phyloP scores from a whole-genome alignment of 2,329 filamentous ascomycete genomes.

The Cladorrhinum sp. region DNA sequence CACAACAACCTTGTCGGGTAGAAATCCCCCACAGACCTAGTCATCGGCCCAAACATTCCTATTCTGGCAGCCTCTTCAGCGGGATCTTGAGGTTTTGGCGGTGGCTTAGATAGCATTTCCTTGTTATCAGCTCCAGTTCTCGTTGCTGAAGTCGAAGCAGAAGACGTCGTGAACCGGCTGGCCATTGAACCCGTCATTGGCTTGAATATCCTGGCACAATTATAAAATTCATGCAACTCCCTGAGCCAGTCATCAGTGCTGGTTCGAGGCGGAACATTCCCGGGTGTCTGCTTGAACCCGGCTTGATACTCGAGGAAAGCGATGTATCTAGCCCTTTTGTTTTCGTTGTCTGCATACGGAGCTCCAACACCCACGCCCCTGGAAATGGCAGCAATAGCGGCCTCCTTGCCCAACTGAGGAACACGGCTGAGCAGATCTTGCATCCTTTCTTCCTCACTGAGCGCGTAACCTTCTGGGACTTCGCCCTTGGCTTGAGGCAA shows the following conservation, averaged over 20 bases:
- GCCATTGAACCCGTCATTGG: constrained; percentile 92
- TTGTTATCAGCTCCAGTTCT: constrained; percentile 23
- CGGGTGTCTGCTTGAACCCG: constrained; percentile 56
- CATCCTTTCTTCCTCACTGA: constrained; percentile 61
- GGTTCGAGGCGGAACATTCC: constrained; percentile 42
- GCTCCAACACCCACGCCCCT: constrained; percentile 64
- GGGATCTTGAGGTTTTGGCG: constrained; percentile 65
- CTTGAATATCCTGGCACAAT: constrained; percentile 71
- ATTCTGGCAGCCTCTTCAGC: constrained; percentile 82
- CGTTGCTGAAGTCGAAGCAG: constrained; percentile 35
- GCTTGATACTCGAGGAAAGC: constrained; percentile 76
- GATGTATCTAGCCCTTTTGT: constrained; percentile 77
- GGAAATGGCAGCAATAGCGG: constrained; percentile 65
- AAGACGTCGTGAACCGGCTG: constrained; percentile 79
- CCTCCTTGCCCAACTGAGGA: constrained; percentile 63
- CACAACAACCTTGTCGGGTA: constrained; percentile 82
- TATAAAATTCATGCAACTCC: constrained; percentile 74
- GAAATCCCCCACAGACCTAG: constrained; percentile 68
- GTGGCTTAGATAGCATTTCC: constrained; percentile 45
- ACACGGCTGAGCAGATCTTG: constrained; percentile 57
- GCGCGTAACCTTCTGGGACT: constrained; percentile 61
- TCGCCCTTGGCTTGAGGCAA: constrained; percentile 78
- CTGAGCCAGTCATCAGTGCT: constrained; percentile 71
- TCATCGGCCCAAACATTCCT: constrained; percentile 92
- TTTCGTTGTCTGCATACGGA: constrained; percentile 80